These are phyloP conservation scores for Neonectria faginata DNA, from an alignment of 2,329 filamentous ascomycete species.

Conservation along the genomic window DNA sequence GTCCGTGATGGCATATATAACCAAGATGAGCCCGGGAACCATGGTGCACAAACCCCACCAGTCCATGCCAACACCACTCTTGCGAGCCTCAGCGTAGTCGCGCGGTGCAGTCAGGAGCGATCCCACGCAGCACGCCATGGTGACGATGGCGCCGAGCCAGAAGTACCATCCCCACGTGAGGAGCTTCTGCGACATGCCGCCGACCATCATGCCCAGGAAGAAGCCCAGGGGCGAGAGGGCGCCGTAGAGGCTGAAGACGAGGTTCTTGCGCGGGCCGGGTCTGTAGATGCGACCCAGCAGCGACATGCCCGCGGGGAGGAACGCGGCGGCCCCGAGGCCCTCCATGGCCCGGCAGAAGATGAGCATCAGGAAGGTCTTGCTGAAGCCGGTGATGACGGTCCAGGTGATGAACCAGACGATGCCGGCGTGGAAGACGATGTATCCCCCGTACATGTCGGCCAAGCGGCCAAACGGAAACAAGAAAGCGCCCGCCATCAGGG, in stretches of 20 bases:
- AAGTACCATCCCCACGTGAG: constrained; percentile 75
- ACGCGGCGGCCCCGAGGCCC: constrained; percentile 75
- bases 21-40: constrained; percentile 69
- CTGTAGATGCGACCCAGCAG: constrained; percentile 73
- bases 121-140: constrained; percentile 63
- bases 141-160: constrained; percentile 65
- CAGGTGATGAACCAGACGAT: constrained; percentile 72
- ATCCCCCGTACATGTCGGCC: constrained; percentile 70
- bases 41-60: constrained; percentile 68
- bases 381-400: constrained; percentile 75
- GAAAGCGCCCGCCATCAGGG: constrained; percentile 64
- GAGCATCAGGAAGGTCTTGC: constrained; percentile 71
- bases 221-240: constrained; percentile 67
- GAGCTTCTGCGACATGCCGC: constrained; percentile 70
- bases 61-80: constrained; percentile 63
- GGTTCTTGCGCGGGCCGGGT: constrained; percentile 76
- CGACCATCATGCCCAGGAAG: constrained; percentile 73
- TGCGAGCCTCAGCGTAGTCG: constrained; percentile 50
- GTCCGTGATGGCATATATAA: constrained; percentile 77
- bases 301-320: constrained; percentile 75
- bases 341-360: constrained; percentile 76
- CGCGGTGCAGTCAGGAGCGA: constrained; percentile 52
- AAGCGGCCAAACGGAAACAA: constrained; percentile 72
- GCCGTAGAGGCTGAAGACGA: constrained; percentile 70
- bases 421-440: constrained; percentile 66